These are phyloP conservation scores for Lachnellula cervina DNA, from an alignment of 2,329 filamentous ascomycete genomes.

Conservation along the genomic window DNA sequence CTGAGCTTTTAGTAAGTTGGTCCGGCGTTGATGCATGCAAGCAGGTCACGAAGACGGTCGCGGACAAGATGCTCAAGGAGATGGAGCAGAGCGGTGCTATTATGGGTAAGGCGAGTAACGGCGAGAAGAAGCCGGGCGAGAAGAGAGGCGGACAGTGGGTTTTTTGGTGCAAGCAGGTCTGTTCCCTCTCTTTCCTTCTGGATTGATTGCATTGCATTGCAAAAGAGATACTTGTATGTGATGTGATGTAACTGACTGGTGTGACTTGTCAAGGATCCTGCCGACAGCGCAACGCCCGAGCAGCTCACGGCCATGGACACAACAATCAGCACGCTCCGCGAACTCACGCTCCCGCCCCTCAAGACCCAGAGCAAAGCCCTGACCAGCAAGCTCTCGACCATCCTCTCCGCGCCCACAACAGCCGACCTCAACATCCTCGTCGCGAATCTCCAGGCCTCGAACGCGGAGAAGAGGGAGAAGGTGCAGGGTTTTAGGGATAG, in stretches of 20 bases:
- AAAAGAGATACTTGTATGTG: too few relatives aligned
- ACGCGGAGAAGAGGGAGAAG: slow-evolving; percentile 35
- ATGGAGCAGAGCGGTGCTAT: slow-evolving; percentile 56
- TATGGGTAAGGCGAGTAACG: slow-evolving; percentile 41
- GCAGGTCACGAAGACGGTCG: slow-evolving; percentile 41
- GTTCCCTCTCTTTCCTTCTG: slow-evolving; percentile 5
- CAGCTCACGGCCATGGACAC: slow-evolving; percentile 44
- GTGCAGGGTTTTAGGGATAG: slow-evolving; percentile 38
- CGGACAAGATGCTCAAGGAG: slow-evolving; percentile 58
- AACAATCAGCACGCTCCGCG: slow-evolving; percentile 42
- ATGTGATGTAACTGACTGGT: neutral
- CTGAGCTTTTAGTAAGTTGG: neutral
- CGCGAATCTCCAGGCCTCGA: slow-evolving; percentile 40
- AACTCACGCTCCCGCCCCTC: slow-evolving; percentile 37
- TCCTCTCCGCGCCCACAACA: slow-evolving; percentile 43
- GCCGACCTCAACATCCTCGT: slow-evolving; percentile 44
- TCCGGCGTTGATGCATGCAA: slow-evolving; percentile 4
- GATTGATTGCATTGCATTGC: neutral
- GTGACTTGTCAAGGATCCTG: slow-evolving; percentile 38
- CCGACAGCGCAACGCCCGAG: slow-evolving; percentile 43
- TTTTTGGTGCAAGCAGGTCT: slow-evolving; percentile 31
- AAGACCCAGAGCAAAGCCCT: slow-evolving; percentile 46
- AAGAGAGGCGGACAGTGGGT: slow-evolving; percentile 31
- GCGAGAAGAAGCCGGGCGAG: slow-evolving; percentile 22
- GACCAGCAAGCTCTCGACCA: slow-evolving; percentile 38